A percentile compares a stretch with the other conserved stretches of the same genome.
These are phyloP conservation scores for Oldenlandia corymbosa DNA, from an alignment of 257 asterid species.

Conservation along the genomic window DNA sequence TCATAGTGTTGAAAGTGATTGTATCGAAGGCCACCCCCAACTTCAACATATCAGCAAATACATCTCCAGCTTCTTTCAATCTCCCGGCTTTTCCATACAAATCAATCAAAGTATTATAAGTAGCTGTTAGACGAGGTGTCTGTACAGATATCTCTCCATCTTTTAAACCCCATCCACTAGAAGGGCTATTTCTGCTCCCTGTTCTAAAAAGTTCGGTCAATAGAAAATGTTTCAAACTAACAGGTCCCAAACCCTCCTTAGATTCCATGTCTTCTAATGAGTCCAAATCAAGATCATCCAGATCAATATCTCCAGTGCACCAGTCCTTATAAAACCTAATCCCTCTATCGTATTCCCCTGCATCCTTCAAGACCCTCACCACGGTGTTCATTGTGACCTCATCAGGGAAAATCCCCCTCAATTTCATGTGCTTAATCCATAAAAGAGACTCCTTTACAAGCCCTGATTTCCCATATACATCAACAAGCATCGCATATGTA, in stretches of 20 bases:
- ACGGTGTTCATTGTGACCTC: constrained; percentile 94
- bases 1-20: constrained; percentile 87
- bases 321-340: constrained; percentile 68
- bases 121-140: constrained; percentile 60
- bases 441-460: constrained; percentile 79
- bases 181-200: constrained; percentile 46
- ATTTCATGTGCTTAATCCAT: constrained; percentile 88
- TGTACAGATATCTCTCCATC: constrained; percentile 33
- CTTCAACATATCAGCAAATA: constrained; percentile 73
- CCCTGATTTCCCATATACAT: constrained; percentile 90
- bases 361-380: constrained; percentile 81
- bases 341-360: constrained; percentile 60
- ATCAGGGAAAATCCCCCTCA: constrained; percentile 75
- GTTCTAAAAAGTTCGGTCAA: constrained; percentile 77
- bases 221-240: constrained; percentile 72
- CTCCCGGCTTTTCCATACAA: constrained; percentile 88
- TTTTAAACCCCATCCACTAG: constrained; percentile 15
- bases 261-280: constrained; percentile 36
- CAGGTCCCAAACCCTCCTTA: constrained; percentile 27
- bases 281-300: constrained; percentile 69
- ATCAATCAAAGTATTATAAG: constrained; percentile 85
- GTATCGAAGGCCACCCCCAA: constrained; percentile 69
- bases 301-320: constrained; percentile 62
- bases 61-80: constrained; percentile 71
- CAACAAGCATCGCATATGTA: constrained; percentile 88